phyloP scores from a whole-genome alignment of 73 alveolate genomes.

The Uronychia binucleata region DNA sequence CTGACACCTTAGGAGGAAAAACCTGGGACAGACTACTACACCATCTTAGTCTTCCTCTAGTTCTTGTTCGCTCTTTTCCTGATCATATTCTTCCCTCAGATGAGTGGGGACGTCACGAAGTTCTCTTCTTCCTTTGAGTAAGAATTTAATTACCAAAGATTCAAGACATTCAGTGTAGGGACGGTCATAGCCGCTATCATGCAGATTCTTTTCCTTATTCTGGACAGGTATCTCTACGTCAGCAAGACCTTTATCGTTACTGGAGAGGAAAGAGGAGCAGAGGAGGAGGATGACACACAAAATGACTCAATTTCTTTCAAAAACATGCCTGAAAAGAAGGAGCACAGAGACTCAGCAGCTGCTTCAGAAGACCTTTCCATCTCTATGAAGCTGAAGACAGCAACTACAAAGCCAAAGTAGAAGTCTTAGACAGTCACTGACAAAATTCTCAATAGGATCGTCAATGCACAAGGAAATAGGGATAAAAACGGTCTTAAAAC shows the following conservation, averaged over 20 bases:
- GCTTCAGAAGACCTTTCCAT: too few relatives aligned
- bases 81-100: constrained; percentile 41
- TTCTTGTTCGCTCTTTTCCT: constrained; percentile 41
- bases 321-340: too few relatives aligned
- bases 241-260: constrained; percentile 9
- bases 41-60: constrained; percentile 22
- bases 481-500: too few relatives aligned
- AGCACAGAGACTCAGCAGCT: too few relatives aligned
- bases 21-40: constrained; percentile 45
- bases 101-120: constrained; percentile 23
- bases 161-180: constrained; percentile 18
- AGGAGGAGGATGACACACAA: too few relatives aligned
- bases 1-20: constrained; percentile 13
- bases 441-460: too few relatives aligned
- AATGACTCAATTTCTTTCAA: too few relatives aligned
- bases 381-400: too few relatives aligned
- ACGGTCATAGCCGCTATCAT: constrained; percentile 73
- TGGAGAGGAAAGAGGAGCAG: too few relatives aligned
- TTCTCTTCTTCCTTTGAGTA: constrained; percentile 14
- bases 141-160: neutral
- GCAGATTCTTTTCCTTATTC: constrained; percentile 55
- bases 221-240: constrained; percentile 70
- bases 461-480: too few relatives aligned
- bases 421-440: too few relatives aligned
- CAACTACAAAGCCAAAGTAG: too few relatives aligned